Evolutionary conservation across 768 basidiomycete genomes (phyloP).

Genomic region (Lentinula sp.): DNA sequence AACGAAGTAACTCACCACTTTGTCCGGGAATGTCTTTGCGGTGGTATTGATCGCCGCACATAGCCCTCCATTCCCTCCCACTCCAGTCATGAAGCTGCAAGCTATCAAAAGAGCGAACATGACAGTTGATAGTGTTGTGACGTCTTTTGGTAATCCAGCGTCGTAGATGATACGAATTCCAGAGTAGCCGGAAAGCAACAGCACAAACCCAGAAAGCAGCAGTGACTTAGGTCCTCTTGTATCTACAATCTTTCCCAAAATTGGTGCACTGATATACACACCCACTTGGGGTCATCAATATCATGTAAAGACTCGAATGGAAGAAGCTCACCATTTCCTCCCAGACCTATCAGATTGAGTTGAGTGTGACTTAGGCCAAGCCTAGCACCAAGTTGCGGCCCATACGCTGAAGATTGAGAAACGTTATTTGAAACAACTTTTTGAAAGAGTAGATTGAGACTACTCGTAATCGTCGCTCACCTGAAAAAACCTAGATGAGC

Average conservation of each 20-base stretch:
- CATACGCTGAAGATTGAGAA: slow-evolving; percentile 39
- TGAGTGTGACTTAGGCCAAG: slow-evolving; percentile 53
- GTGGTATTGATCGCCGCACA: slow-evolving; percentile 48
- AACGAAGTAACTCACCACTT: slow-evolving; percentile 26
- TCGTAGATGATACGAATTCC: slow-evolving; percentile 47
- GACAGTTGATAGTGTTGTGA: slow-evolving; percentile 17
- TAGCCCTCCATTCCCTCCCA: slow-evolving; percentile 51
- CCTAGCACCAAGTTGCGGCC: slow-evolving; percentile 55
- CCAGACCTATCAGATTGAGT: slow-evolving; percentile 52
- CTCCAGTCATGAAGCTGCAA: slow-evolving; percentile 50
- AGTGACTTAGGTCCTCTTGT: slow-evolving; percentile 43
- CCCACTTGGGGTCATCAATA: slow-evolving; percentile 31
- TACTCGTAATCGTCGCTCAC: slow-evolving; percentile 2
- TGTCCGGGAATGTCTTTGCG: slow-evolving; percentile 54
- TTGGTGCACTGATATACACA: slow-evolving; percentile 47
- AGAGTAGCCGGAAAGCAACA: slow-evolving; percentile 45
- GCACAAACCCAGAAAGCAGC: slow-evolving; percentile 37
- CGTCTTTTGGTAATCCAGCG: slow-evolving; percentile 13
- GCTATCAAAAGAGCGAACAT: slow-evolving; percentile 33
- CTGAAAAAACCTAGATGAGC: slow-evolving; percentile 4
- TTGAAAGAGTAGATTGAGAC: neutral
- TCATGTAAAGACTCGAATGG: neutral
- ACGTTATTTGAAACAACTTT: neutral
- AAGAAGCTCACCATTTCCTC: slow-evolving; percentile 36
- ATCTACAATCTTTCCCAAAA: slow-evolving; percentile 56